Evolutionary conservation across 768 basidiomycete genomes (phyloP), one percentile per base, ranked within the genome.

Genomic region (Epithele typhae): DNA sequence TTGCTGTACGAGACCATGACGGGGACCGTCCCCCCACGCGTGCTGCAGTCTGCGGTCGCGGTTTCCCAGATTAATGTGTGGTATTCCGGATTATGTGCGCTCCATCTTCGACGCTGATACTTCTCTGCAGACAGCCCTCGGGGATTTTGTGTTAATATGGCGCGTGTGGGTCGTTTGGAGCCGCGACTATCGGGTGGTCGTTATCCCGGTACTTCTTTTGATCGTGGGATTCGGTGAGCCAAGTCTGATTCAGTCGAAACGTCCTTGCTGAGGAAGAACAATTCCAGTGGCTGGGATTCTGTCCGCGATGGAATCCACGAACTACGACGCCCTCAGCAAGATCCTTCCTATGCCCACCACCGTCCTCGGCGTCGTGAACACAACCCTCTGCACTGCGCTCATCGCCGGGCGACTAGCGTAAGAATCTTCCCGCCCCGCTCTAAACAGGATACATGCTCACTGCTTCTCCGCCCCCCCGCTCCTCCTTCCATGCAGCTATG

Each of bases 111-210:
- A 30, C 27, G 14, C 27, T 14, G 27, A 14, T 30, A 14, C 27
- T 30, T 30, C 4, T 6, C 1, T 30, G 14, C 22, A 50, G 49
- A 18, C 34, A 9, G 24, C 39, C 30, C 33, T 50, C 3, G 37
- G 43, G 7, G 49, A 50, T 34, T 19, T 34, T 2, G 33, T 50
- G 1, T 21, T 45, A 22, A 36, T 50, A 5, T 50, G 49, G 43
- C 25, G 49, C 9, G 49, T 50, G 6, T 50, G 49, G 49, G 49
- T 41, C 10, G 43, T 50, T 1, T 50, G 49, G 43, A 37, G 30
- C 2, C 37, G 37, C 30, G 23, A 36, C 23, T 17, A 22, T 4
- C 43, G 32, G 10, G 30, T 45, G 7, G n/a, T 40, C 32, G 11
- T 40, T 4, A 15, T 45, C 3, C 49, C 49, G 3, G 18, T 32